Evolutionary conservation across 306 rosid species (phyloP).

Genomic region (Sesbania bispinosa): DNA sequence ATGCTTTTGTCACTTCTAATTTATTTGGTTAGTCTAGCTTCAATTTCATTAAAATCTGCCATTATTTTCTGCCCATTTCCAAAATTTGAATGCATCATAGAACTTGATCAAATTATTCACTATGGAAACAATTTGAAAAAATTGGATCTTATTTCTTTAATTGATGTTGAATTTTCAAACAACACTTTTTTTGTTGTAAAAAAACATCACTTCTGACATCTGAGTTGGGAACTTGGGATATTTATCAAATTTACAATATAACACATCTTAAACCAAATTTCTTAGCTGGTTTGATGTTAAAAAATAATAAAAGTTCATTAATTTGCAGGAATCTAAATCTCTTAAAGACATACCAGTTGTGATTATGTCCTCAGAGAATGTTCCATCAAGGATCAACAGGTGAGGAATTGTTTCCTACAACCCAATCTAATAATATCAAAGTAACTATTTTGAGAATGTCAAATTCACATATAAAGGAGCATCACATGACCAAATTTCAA

Average conservation of each 20-base stretch:
- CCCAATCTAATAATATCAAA: background rate
- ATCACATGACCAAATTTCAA: background rate
- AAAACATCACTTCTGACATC: background rate
- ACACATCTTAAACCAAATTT: background rate
- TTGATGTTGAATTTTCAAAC: slow-evolving; percentile 10
- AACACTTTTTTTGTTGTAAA: background rate
- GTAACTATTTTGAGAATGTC: background rate
- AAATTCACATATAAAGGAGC: background rate
- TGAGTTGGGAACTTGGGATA: background rate
- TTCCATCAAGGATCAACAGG: slow-evolving; percentile 85
- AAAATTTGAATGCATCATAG: slow-evolving; percentile 2
- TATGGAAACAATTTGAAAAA: slow-evolving; percentile 18
- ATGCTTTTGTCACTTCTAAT: background rate
- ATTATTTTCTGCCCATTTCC: background rate
- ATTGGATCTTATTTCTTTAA: slow-evolving; percentile 1
- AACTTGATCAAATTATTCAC: slow-evolving; percentile 5
- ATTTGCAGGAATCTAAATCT: slow-evolving; percentile 76
- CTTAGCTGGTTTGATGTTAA: background rate
- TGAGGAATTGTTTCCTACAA: slow-evolving; percentile 19
- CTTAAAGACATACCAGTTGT: slow-evolving; percentile 90
- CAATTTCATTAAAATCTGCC: background rate
- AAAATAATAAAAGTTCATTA: slow-evolving; percentile 11
- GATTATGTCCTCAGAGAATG: slow-evolving; percentile 92
- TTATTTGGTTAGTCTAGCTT: background rate
- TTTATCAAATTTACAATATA: background rate